Evolutionary conservation across 2,329 filamentous ascomycete genomes (phyloP).

Genomic region (Geosmithia flava): DNA sequence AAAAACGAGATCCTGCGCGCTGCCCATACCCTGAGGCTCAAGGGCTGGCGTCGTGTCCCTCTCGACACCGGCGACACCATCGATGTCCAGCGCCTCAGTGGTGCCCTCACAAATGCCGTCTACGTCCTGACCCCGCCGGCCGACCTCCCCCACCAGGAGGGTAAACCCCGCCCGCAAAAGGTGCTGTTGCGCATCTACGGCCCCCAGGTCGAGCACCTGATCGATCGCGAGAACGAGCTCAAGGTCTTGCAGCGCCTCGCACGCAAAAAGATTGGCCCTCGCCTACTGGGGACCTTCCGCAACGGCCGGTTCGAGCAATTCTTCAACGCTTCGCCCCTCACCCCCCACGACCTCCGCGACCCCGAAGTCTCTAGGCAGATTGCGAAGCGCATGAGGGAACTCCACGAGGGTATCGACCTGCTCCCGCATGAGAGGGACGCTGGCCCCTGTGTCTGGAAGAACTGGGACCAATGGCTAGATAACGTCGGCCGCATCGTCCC

Average conservation of each 20-base stretch:
- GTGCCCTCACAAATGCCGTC: slow-evolving; percentile 89
- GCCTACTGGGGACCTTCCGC: slow-evolving; percentile 78
- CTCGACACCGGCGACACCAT: slow-evolving; percentile 58
- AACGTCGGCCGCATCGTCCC: slow-evolving; percentile 49
- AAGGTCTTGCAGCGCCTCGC: slow-evolving; percentile 75
- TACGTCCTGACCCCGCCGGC: slow-evolving; percentile 83
- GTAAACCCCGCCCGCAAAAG: slow-evolving; percentile 45
- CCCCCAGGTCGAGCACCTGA: slow-evolving; percentile 88
- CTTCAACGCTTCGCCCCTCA: slow-evolving; percentile 74
- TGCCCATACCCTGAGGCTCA: slow-evolving; percentile 76
- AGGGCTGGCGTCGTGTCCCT: slow-evolving; percentile 80
- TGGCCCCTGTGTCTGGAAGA: slow-evolving; percentile 77
- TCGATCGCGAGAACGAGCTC: slow-evolving; percentile 84
- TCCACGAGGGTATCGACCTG: slow-evolving; percentile 87
- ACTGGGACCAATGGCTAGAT: slow-evolving; percentile 87
- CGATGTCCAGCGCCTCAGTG: slow-evolving; percentile 66
- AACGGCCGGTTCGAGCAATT: slow-evolving; percentile 96
- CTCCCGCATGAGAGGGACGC: slow-evolving; percentile 63
- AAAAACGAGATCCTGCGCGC: slow-evolving; percentile 87
- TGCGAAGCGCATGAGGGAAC: slow-evolving; percentile 91
- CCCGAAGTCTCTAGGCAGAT: slow-evolving; percentile 83
- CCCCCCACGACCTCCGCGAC: slow-evolving; percentile 61
- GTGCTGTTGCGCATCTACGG: slow-evolving; percentile 87
- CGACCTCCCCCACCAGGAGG: slow-evolving; percentile 31
- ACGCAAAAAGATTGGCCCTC: slow-evolving; percentile 85